Evolutionary conservation across 441 rosid species (phyloP).

Genomic region (Bocquillonia castaneifolia): DNA sequence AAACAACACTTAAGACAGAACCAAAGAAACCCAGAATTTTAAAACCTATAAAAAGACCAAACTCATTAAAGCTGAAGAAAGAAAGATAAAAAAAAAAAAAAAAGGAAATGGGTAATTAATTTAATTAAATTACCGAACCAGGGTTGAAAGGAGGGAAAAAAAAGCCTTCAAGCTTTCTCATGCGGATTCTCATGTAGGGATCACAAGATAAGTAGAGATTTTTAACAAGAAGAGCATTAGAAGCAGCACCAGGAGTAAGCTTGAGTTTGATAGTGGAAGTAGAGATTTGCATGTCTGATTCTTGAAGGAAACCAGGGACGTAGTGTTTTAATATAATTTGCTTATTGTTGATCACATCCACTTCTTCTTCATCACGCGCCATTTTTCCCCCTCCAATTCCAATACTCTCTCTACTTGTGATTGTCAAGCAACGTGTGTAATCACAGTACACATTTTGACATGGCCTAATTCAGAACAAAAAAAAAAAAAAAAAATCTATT

Average conservation of each 20-base stretch:
- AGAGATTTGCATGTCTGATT: constrained; percentile 20
- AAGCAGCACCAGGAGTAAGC: constrained; percentile 29
- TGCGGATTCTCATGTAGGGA: constrained; percentile 41
- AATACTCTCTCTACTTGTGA: too few species aligned
- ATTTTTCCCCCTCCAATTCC: constrained; percentile 8
- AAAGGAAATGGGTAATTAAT: background rate
- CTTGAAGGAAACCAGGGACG: constrained; percentile 20
- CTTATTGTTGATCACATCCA: constrained; percentile 21
- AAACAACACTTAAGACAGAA: background rate
- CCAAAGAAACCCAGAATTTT: background rate
- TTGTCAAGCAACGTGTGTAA: too few species aligned
- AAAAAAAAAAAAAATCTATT: too few species aligned
- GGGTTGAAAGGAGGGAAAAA: constrained; percentile 7
- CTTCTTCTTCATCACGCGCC: constrained; percentile 22
- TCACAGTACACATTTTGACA: too few species aligned
- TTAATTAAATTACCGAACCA: constrained; percentile 12
- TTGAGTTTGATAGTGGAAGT: constrained; percentile 24
- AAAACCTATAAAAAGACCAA: background rate
- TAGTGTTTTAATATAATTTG: constrained; percentile 22
- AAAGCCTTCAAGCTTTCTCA: constrained; percentile 15
- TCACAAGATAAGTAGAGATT: constrained; percentile 48
- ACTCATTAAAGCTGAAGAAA: background rate
- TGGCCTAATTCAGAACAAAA: too few species aligned
- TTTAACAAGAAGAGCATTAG: constrained; percentile 31
- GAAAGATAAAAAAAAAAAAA: background rate